Conservation (phyloP, 2,329 filamentous ascomycete genomes). For the Graphilbum fragrans region DNA sequence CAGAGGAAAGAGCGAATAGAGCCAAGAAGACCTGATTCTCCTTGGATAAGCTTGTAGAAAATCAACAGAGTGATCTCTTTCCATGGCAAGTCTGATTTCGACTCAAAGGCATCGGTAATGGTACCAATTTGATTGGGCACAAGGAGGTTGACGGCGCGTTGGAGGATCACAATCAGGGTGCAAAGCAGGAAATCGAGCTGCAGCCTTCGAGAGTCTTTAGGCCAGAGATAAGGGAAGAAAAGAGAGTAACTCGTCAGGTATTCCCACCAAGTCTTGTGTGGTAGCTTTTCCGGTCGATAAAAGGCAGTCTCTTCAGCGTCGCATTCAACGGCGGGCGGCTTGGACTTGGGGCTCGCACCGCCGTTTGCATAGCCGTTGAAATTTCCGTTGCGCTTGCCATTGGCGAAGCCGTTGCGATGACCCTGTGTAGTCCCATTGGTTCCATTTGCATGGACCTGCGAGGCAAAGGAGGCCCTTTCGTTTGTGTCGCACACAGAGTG, state of each 20-base stretch:
- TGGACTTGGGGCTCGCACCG: constrained; percentile 4
- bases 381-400: background rate
- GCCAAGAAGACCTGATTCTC: constrained; percentile 75
- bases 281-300: constrained; percentile 77
- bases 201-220: constrained; percentile 60
- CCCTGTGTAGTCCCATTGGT: background rate
- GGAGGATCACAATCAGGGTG: constrained; percentile 65
- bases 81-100: constrained; percentile 50
- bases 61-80: constrained; percentile 64
- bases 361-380: background rate
- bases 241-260: constrained; percentile 85
- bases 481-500: too few species aligned
- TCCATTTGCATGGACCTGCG: too few species aligned
- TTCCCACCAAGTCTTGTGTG: constrained; percentile 89
- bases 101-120: constrained; percentile 64
- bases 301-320: constrained; percentile 53
- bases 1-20: constrained; percentile 74
- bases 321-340: background rate
- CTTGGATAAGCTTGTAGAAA: constrained; percentile 69
- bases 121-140: constrained; percentile 71
- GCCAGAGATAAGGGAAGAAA: constrained; percentile 97
- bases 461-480: background rate
- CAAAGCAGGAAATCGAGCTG: constrained; percentile 73
- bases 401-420: constrained; percentile 18
- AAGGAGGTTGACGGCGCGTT: constrained; percentile 74